These are phyloP conservation scores for Oryza coarctata DNA, from an alignment of 176 grass and related monocot species.

Conservation along the genomic window DNA sequence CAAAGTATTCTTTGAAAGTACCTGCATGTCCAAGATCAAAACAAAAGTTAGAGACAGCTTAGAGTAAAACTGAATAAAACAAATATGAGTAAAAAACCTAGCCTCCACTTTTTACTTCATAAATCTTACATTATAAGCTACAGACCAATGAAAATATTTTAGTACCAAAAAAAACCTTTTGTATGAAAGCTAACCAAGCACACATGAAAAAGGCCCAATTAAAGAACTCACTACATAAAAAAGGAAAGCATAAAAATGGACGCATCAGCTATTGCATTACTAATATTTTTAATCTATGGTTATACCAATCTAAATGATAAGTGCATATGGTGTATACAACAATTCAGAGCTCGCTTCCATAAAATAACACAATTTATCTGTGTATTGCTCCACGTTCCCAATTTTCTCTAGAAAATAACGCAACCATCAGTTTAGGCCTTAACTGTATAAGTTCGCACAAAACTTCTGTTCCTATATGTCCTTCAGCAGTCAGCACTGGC, in stretches of 20 bases:
- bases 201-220: background rate
- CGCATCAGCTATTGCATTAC: background rate
- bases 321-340: too few relatives aligned
- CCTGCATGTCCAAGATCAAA: slow-evolving; percentile 35
- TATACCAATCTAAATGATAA: too few relatives aligned
- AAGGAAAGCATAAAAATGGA: background rate
- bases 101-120: background rate
- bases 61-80: background rate
- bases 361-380: background rate
- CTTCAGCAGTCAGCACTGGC: background rate
- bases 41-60: background rate
- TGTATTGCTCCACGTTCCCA: background rate
- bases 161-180: background rate
- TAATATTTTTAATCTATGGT: background rate
- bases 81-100: background rate
- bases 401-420: background rate
- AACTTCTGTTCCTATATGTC: background rate
- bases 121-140: background rate
- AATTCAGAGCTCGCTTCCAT: background rate
- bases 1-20: slow-evolving; percentile 76
- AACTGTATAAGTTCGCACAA: background rate
- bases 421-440: background rate
- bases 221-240: background rate
- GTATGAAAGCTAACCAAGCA: background rate
- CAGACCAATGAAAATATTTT: background rate